phyloP scores from a whole-genome alignment of 2,329 filamentous ascomycete species.

The Fonsecaea monophora region DNA sequence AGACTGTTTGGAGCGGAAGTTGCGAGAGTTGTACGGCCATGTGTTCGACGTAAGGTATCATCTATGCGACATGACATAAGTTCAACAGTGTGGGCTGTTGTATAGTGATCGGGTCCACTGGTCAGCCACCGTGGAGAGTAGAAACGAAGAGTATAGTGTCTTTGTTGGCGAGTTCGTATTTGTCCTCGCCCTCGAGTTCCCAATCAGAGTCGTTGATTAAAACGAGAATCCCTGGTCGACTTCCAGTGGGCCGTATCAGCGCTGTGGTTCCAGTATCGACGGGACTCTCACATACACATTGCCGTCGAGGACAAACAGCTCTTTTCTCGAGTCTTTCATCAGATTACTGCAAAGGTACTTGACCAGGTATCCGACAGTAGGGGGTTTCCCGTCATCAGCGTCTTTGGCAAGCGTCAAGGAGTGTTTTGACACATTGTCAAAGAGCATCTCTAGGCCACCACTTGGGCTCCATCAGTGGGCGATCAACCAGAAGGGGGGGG shows the following conservation, averaged over 20 bases:
- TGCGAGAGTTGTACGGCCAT: not conserved
- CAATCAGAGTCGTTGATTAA: conserved; percentile 98
- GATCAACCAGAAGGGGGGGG: not conserved
- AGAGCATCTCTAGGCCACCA: conserved; percentile 93
- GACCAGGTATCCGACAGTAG: conserved; percentile 78
- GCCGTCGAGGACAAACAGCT: conserved; percentile 86
- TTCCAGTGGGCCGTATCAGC: conserved; percentile 47
- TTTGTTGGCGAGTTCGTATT: conserved; percentile 78
- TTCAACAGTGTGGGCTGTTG: not conserved
- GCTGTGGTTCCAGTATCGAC: not conserved
- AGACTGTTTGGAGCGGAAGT: not conserved
- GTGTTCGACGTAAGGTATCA: conserved; percentile 5
- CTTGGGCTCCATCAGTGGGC: conserved; percentile 52
- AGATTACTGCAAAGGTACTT: conserved; percentile 77
- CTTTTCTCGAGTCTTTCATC: conserved; percentile 84
- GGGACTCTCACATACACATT: conserved; percentile 71
- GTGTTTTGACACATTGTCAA: conserved; percentile 80
- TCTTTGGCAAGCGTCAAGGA: conserved; percentile 67
- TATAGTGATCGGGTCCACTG: not conserved
- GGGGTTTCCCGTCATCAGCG: conserved; percentile 61
- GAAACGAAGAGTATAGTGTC: conserved; percentile 97
- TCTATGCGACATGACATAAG: not conserved
- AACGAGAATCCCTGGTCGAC: conserved; percentile 92
- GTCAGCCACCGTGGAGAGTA: conserved; percentile 87
- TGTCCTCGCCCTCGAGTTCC: conserved; percentile 95